Evolutionary conservation across 148 eudicot species (phyloP).

Genomic region (Rhododendron williamsianum): DNA sequence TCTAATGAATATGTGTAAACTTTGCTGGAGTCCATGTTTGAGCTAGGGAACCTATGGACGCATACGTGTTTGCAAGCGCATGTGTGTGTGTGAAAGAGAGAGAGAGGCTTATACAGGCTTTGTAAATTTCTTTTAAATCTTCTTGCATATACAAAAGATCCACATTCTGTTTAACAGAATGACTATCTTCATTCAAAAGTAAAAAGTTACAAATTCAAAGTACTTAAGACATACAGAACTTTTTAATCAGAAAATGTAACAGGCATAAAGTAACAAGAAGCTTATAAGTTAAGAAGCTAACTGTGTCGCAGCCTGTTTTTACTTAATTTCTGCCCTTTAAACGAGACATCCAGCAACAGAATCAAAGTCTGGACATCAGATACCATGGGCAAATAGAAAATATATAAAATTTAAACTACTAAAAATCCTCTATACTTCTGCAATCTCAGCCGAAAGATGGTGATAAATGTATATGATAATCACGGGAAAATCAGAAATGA

Average conservation of each 20-base stretch:
- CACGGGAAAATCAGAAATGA: conserved; percentile 16
- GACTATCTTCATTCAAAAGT: not conserved
- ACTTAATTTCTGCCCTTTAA: conserved; percentile 22
- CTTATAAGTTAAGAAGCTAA: conserved; percentile 18
- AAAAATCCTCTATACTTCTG: not conserved
- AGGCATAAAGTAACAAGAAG: conserved; percentile 32
- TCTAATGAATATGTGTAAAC: no score
- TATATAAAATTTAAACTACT: not conserved
- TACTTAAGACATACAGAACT: not conserved
- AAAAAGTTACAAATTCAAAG: not conserved
- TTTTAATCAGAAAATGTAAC: conserved; percentile 12
- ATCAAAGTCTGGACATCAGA: conserved; percentile 25
- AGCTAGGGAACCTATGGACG: no score
- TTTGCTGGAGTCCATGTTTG: not conserved
- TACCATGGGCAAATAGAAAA: conserved; percentile 25
- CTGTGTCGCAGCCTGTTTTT: conserved; percentile 35
- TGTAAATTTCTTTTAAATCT: no score
- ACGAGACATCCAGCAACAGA: conserved; percentile 27
- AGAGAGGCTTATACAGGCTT: not conserved
- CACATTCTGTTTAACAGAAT: not conserved
- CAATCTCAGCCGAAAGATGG: conserved; percentile 43
- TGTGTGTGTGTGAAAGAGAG: not conserved
- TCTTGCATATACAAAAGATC: not conserved
- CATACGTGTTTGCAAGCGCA: not conserved
- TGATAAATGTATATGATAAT: conserved; percentile 21